A percentile compares a stretch with the other conserved stretches of the same genome.
Conservation (phyloP, 2,329 filamentous ascomycete species). For the Calonectria naviculata region DNA sequence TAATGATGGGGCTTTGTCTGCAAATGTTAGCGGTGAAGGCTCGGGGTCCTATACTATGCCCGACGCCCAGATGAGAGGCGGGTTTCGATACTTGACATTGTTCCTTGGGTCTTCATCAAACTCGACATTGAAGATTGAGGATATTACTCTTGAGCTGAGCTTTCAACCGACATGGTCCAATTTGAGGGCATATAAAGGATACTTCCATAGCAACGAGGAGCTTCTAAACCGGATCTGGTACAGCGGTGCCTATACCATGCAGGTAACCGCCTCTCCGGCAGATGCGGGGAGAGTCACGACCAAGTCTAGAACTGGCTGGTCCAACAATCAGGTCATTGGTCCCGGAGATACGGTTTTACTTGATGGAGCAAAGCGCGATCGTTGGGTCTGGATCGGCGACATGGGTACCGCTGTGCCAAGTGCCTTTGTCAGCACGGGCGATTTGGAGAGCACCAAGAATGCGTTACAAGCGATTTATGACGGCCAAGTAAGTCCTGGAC, state of each 20-base stretch:
- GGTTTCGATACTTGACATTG: not conserved
- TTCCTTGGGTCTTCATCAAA: not conserved
- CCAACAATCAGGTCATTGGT: constrained; percentile 38
- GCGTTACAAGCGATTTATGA: constrained; percentile 60
- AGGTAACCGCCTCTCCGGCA: not conserved
- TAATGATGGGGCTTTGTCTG: not conserved
- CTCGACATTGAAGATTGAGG: not conserved
- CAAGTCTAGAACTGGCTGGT: not conserved
- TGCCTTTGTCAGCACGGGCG: constrained; percentile 65
- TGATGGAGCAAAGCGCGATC: constrained; percentile 70
- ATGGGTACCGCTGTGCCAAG: constrained; percentile 67
- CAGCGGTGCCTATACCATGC: not conserved
- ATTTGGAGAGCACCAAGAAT: constrained; percentile 61
- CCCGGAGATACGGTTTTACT: constrained; percentile 39
- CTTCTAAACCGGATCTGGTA: constrained; percentile 53
- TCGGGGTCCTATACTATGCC: not conserved
- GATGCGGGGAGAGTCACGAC: not conserved
- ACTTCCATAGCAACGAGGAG: constrained; percentile 61
- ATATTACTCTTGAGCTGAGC: constrained; percentile 43
- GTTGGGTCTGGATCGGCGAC: constrained; percentile 71
- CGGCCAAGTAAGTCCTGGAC: constrained; percentile 46
- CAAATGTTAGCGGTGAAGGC: not conserved
- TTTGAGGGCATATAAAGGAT: constrained; percentile 63
- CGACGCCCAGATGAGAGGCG: not conserved
- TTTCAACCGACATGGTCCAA: constrained; percentile 58